Evolutionary conservation across 169 alveolate species (phyloP), one percentile per base, ranked within the genome.

Genomic region (Babesia sp.): DNA sequence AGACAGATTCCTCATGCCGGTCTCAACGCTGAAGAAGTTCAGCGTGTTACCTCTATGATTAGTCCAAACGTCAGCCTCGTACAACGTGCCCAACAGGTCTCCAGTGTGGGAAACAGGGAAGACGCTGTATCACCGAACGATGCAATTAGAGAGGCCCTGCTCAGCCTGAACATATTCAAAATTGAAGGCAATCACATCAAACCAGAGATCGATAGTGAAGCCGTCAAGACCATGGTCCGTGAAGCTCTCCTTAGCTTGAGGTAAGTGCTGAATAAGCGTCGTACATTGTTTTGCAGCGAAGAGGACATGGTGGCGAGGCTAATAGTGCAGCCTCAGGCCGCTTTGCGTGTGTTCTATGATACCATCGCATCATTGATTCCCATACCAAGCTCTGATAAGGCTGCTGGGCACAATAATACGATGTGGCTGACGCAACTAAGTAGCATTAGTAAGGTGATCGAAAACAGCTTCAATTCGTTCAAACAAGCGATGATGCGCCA

Each of bases 291-390:
- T 29, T 34, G 8, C 53, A 75, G 85, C 26, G 85, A 75, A 24
- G 72, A 60, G 53, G 71, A 75, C 18, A 55, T 67, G 71, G 50
- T 78, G 39, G 51, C 67, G 42, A 78, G 45, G 28, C 68, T 78
- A 33, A 61, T 78, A 34, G 72, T 78, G 28, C 68, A 53, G 33
- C 86, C 71, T 6, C 86, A 78, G 69, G 68, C 79, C 9, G 68
- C 86, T 22, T 18, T 78, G 39, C 67, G 73, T 33, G 54, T 58
- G 6, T 22, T 78, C 33, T 78, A 78, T 48, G 58, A 39, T n/a
- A 63, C 55, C 28, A 29, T 78, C 61, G 63, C 56, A 66, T 48
- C 34, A 7, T 16, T 78, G 64, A 33, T 78, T 16, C 57, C 61
- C 39, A 45, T 72, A 3, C 83, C 83, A 5, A 56, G 29, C 36